These are phyloP conservation scores for Taiozyma sp. DNA, from an alignment of 1,139 yeast species.

Conservation along the genomic window DNA sequence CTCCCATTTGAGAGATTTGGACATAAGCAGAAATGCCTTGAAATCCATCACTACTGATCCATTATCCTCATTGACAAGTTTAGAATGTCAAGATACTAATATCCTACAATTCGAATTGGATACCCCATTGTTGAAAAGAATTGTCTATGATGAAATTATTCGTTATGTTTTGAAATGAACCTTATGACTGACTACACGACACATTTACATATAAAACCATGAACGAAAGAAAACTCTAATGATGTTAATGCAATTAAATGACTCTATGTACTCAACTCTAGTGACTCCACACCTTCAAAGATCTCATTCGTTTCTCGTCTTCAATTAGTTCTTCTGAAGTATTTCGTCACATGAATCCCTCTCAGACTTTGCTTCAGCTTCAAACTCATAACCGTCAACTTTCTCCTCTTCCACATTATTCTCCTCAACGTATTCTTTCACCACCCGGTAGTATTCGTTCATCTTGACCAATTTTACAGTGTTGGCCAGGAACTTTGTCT, in stretches of 20 bases:
- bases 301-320: neutral
- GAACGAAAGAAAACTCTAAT: neutral
- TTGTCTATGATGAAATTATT: conserved; percentile 3
- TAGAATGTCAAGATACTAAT: conserved; percentile 6
- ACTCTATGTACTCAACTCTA: neutral
- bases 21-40: conserved; percentile 9
- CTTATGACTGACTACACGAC: neutral
- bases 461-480: conserved; percentile 23
- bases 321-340: neutral
- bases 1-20: conserved; percentile 3
- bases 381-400: neutral
- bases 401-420: neutral
- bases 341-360: neutral
- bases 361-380: neutral
- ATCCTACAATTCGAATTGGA: conserved; percentile 1
- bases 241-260: neutral
- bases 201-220: neutral
- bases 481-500: conserved; percentile 25
- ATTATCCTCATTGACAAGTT: conserved; percentile 1
- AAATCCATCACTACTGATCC: neutral
- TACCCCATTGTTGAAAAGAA: conserved; percentile 4
- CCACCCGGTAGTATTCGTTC: conserved; percentile 13
- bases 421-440: neutral
- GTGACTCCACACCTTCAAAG: neutral
- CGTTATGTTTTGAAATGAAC: neutral